phyloP scores from a whole-genome alignment of 192 early-diverging fungal species.

The Chytriomyces sp. region DNA sequence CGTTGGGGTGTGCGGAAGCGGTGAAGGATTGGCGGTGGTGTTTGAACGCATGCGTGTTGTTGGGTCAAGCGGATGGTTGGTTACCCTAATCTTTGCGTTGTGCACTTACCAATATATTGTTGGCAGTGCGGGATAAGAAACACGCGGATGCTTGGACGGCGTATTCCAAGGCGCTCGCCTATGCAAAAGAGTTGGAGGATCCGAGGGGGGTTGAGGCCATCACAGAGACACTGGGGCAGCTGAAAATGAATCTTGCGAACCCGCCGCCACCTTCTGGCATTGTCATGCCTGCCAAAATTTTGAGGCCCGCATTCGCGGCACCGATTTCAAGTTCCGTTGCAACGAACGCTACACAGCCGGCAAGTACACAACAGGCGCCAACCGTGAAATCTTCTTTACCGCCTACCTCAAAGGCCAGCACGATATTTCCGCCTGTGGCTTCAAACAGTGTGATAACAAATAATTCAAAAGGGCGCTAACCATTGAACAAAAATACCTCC shows the following conservation, averaged over 20 bases:
- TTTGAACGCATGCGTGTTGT: conserved; percentile 29
- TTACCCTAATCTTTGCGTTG: neutral
- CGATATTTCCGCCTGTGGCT: neutral
- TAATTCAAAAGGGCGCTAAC: no score
- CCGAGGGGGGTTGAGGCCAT: conserved; percentile 7
- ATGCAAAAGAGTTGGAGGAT: conserved; percentile 25
- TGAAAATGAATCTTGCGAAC: neutral
- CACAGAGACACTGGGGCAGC: conserved; percentile 8
- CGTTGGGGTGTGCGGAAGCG: neutral
- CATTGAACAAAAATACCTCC: no score
- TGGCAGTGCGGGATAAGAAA: neutral
- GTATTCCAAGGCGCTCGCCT: conserved; percentile 11
- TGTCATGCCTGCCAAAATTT: neutral
- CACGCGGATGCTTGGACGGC: neutral
- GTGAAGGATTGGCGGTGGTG: conserved; percentile 18
- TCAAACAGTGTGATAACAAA: neutral
- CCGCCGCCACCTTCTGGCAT: neutral
- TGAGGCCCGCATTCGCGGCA: neutral
- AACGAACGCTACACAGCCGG: neutral
- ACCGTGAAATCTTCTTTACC: neutral
- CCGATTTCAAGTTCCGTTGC: neutral
- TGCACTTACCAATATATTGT: neutral
- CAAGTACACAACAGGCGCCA: neutral
- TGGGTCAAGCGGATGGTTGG: conserved; percentile 30
- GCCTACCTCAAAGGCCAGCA: neutral